These are phyloP conservation scores for Trapa incisa DNA, from an alignment of 345 rosid genomes.

Conservation along the genomic window DNA sequence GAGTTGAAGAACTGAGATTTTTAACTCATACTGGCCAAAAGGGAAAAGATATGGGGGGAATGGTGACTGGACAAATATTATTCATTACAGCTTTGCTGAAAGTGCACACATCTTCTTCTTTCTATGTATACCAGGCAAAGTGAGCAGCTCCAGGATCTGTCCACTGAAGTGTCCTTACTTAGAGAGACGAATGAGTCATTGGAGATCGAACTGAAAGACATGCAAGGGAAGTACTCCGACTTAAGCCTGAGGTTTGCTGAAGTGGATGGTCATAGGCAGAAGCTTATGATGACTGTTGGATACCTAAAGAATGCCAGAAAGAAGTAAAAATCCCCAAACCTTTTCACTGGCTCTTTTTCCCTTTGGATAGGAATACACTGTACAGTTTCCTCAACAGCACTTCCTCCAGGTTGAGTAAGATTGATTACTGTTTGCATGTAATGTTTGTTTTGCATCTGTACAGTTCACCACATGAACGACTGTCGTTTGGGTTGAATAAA, in stretches of 20 bases:
- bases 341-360: constrained; percentile 10
- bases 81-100: neutral
- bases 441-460: too few relatives aligned
- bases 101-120: neutral
- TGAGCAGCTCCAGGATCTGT: constrained; percentile 11
- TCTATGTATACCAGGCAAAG: constrained; percentile 2
- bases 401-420: too few relatives aligned
- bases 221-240: constrained; percentile 88
- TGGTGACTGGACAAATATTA: too few relatives aligned
- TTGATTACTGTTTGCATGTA: too few relatives aligned
- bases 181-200: constrained; percentile 45
- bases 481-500: too few relatives aligned
- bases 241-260: constrained; percentile 89
- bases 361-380: constrained; percentile 20
- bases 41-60: neutral
- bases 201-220: constrained; percentile 76
- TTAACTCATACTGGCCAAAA: too few relatives aligned
- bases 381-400: constrained; percentile 16
- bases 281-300: constrained; percentile 78
- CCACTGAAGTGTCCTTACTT: constrained; percentile 31
- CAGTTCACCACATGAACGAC: too few relatives aligned
- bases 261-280: constrained; percentile 95
- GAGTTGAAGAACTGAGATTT: neutral
- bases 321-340: constrained; percentile 14
- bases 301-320: constrained; percentile 55